A percentile compares a stretch with the other conserved stretches of the same genome.
Evolutionary conservation across 1,284 basidiomycete species (phyloP).

Genomic region (Cystobasidium slooffiae): DNA sequence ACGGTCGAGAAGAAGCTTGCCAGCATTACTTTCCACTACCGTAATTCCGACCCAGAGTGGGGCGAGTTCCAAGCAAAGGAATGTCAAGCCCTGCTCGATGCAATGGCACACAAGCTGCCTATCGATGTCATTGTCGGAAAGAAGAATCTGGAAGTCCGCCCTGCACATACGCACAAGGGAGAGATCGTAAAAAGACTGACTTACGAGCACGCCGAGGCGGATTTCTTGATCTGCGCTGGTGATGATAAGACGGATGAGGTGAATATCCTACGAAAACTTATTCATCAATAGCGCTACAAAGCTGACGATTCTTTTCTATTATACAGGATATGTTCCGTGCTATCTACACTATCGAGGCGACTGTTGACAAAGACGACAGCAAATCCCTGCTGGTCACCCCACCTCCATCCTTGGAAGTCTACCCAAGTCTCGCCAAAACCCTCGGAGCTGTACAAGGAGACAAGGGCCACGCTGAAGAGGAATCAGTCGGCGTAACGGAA

Average conservation of each 20-base stretch:
- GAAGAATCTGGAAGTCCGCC: constrained; percentile 79
- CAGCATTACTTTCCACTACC: constrained; percentile 97
- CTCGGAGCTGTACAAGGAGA: constrained; percentile 55
- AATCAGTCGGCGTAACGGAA: constrained; percentile 61
- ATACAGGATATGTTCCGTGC: constrained; percentile 91
- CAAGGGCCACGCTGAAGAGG: constrained; percentile 65
- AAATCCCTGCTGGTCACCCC: constrained; percentile 34
- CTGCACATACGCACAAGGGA: constrained; percentile 87
- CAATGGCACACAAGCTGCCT: constrained; percentile 61
- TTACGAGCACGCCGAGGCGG: constrained; percentile 87
- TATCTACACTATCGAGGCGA: constrained; percentile 61
- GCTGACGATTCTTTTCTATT: neutral
- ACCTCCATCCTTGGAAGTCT: constrained; percentile 55
- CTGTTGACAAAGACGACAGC: constrained; percentile 8
- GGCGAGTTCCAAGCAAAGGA: constrained; percentile 71
- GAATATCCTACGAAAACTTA: neutral
- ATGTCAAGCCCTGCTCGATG: constrained; percentile 93
- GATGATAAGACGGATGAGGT: constrained; percentile 81
- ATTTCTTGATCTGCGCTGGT: constrained; percentile 95
- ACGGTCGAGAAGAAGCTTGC: constrained; percentile 97
- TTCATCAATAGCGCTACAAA: neutral
- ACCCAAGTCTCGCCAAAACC: constrained; percentile 61
- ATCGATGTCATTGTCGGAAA: constrained; percentile 57
- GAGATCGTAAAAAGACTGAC: constrained; percentile 95
- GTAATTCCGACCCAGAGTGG: constrained; percentile 91